Base-by-base conservation (phyloP, 2,329 filamentous ascomycete genomes). In the Diaporthe amygdali region DNA sequence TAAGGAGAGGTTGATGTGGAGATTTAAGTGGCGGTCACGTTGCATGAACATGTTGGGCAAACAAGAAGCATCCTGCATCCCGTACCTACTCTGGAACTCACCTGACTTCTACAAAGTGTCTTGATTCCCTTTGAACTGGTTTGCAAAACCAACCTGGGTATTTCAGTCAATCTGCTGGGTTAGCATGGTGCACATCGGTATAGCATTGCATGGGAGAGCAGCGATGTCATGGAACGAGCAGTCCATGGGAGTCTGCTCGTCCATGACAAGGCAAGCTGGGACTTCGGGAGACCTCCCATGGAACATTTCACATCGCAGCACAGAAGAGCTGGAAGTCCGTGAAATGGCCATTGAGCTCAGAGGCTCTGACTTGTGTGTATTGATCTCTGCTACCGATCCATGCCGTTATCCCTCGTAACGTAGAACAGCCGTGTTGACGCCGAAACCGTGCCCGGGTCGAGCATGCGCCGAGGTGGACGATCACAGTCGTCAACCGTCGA, bases 211-310 rank as follows among this genome's bases (percentile, higher is more conserved):
- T 34, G 37, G 14, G 25, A 32, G 27, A 55, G 55, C 25, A 66
- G 47, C 47, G 12, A 46, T 47, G 68, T 63, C 47, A 7, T 61
- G 14, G 44, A 46, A 66, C 39, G 59, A 25, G 25, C 32, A 44
- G 34, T 39, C 32, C 12, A 32, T 17, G 10, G n/a, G 55, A 39
- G 37, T 12, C 39, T 55, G 52, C 46, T 49, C 61, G 47, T n/a
- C 52, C 66, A 22, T n/a, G 54, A 25, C 52, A 41, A 68, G 66
- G 44, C 66, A 59, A 32, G 52, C 66, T 32, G 73, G 75, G 82
- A 84, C 90, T 92, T 92, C 90, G 90, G 91, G 90, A 92, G 82
- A 89, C 89, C 91, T 93, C 91, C 90, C 90, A 92, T 92, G 90
- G 90, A 92, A 82, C 90, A 91, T 88, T 90, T 91, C 90, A 92